These are phyloP conservation scores for Spencermartinsiella ligniputridi DNA, from an alignment of 1,139 yeast species.

Conservation along the genomic window DNA sequence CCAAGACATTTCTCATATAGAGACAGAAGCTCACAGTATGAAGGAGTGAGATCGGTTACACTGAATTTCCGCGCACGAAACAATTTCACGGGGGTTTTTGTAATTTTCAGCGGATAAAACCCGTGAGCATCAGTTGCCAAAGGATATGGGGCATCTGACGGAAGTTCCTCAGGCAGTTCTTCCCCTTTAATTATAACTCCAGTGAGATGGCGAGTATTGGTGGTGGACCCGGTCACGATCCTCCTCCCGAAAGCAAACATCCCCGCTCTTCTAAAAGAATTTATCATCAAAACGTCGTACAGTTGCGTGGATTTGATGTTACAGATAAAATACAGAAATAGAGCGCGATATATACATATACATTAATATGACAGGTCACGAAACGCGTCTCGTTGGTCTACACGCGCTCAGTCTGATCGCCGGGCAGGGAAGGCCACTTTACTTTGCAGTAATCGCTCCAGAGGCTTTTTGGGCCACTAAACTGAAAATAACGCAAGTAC, in stretches of 20 bases:
- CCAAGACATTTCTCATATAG: slow-evolving; percentile 20
- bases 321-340: too few relatives aligned
- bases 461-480: slow-evolving; percentile 63
- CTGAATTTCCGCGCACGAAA: slow-evolving; percentile 20
- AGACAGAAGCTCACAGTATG: slow-evolving; percentile 26
- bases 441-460: slow-evolving; percentile 12
- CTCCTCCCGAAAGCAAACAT: too few relatives aligned
- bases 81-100: slow-evolving; percentile 9
- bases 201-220: neutral
- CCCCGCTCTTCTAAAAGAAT: too few relatives aligned
- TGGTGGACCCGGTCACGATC: too few relatives aligned
- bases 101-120: neutral
- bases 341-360: too few relatives aligned
- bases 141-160: neutral
- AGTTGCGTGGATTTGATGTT: too few relatives aligned
- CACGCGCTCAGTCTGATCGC: too few relatives aligned
- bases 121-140: slow-evolving; percentile 9
- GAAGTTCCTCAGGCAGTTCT: neutral
- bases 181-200: neutral
- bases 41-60: slow-evolving; percentile 28
- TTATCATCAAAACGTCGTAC: too few relatives aligned
- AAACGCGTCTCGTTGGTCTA: too few relatives aligned
- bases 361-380: too few relatives aligned
- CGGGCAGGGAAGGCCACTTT: too few relatives aligned
- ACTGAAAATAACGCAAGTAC: slow-evolving; percentile 75